Evolutionary conservation across 306 rosid genomes (phyloP), one percentile per base, ranked within the genome.

Genomic region (Glycine tomentella): DNA sequence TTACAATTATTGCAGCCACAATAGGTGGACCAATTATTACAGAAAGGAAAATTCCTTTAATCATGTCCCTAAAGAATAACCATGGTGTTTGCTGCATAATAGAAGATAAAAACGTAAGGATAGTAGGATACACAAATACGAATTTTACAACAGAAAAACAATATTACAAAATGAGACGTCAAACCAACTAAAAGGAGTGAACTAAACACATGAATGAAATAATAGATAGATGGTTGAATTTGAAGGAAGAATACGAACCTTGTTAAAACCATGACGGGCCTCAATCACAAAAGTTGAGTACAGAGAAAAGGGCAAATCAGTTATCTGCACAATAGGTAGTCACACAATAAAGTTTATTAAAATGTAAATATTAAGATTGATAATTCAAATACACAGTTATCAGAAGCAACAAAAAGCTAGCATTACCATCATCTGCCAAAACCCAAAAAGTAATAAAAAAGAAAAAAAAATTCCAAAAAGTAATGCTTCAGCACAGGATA

Each of bases 271-370:
- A 75, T 95, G 99, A 48, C 97, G 94, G 55, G 92, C 86, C 88
- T 95, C 99, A 13, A 95, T 94, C 89, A 95, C 97, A 86, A 95
- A 95, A 80, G 99, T 95, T 44, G 98, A 93, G 91, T 90, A 95
- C 72, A 95, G 89, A 81, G 98, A 90, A 75, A 95, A 95, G 2
- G 99, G 99, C 78, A 95, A 86, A 86, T 89, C 99, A 7, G 98
- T 95, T 80, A 89, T 85, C 99, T 95, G 97, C 92, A 90, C 64
- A 78, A 48, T 15, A 82, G 31, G 77, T 72, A 86, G 78, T 84
- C 79, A 58, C 45, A 73, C 14, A n/a, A 67, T 69, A 63, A 79
- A 74, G 36, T 77, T 52, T 38, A 69, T 77, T 77, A 63, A 62
- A 76, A 80, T 72, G 25, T 63, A 7, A 50, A 57, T 33, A 61